Percentiles rank a stretch among this genome's conserved stretches.
phyloP scores from a whole-genome alignment of 495 filamentous ascomycete species.

The Aspergillus avenaceus region DNA sequence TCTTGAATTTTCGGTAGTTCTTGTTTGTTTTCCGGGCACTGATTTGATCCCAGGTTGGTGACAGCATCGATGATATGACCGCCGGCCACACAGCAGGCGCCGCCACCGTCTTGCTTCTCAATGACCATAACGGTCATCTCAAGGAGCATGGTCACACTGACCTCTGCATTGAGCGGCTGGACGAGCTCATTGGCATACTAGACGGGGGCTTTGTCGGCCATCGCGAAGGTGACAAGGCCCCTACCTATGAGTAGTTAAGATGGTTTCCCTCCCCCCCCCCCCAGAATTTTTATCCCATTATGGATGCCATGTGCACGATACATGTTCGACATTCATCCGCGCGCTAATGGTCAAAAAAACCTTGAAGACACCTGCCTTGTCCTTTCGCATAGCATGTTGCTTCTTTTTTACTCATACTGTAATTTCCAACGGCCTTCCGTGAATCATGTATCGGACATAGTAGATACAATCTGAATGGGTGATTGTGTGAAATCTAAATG shows the following conservation, averaged over 20 bases:
- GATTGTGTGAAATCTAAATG: too few relatives aligned
- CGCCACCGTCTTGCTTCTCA: constrained; percentile 82
- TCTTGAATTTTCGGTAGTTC: not conserved
- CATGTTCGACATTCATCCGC: too few relatives aligned
- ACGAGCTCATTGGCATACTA: constrained; percentile 67
- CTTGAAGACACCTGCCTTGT: too few relatives aligned
- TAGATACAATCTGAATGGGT: not conserved
- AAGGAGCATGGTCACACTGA: constrained; percentile 77
- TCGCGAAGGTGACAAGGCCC: constrained; percentile 15
- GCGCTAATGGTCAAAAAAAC: too few relatives aligned
- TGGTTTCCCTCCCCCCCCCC: too few relatives aligned
- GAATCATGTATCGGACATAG: too few relatives aligned
- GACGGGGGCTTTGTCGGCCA: constrained; percentile 58
- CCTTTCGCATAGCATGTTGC: too few relatives aligned
- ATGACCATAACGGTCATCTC: constrained; percentile 72
- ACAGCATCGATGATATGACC: constrained; percentile 91
- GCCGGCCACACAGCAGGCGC: constrained; percentile 81
- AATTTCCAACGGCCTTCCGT: too few relatives aligned
- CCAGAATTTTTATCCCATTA: too few relatives aligned
- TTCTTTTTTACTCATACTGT: too few relatives aligned
- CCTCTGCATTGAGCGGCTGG: constrained; percentile 57
- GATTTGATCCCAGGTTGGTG: constrained; percentile 57
- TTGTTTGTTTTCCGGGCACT: not conserved
- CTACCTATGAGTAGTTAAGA: constrained; percentile 6
- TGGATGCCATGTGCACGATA: too few relatives aligned